Conservation (phyloP, 2,329 filamentous ascomycete species). For the Neonectria ditissima region DNA sequence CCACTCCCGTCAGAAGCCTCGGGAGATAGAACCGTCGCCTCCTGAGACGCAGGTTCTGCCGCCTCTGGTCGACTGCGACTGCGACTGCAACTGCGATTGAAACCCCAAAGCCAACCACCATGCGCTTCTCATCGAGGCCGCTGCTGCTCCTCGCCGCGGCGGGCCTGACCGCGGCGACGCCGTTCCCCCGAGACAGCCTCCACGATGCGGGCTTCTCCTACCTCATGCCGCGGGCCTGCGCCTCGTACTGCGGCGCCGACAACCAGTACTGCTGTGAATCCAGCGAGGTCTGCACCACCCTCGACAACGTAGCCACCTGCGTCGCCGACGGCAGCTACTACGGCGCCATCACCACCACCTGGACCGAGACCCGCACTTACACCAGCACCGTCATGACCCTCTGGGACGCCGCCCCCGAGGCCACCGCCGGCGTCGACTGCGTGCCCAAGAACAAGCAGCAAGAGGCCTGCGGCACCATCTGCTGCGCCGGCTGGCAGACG, state of each 20-base stretch:
- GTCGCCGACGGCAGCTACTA: slow-evolving; percentile 49
- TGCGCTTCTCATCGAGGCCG: slow-evolving; percentile 43
- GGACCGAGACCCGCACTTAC: slow-evolving; percentile 70
- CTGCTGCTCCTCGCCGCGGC: slow-evolving; percentile 55
- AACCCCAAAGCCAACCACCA: slow-evolving; percentile 22
- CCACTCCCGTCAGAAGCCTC: not conserved
- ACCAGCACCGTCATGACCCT: slow-evolving; percentile 69
- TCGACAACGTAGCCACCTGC: slow-evolving; percentile 63
- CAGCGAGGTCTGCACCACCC: slow-evolving; percentile 64
- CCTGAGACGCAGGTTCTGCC: not conserved
- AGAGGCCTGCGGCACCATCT: slow-evolving; percentile 74
- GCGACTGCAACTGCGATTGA: slow-evolving; percentile 9
- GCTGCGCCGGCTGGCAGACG: slow-evolving; percentile 77
- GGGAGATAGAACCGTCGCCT: not conserved
- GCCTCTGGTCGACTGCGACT: not conserved
- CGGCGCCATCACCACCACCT: slow-evolving; percentile 65
- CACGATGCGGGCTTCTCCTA: slow-evolving; percentile 63
- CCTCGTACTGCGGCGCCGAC: slow-evolving; percentile 64
- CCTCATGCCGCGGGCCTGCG: slow-evolving; percentile 63
- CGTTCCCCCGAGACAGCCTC: slow-evolving; percentile 63
- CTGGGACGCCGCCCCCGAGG: slow-evolving; percentile 58
- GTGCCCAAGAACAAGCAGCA: slow-evolving; percentile 64
- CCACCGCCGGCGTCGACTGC: slow-evolving; percentile 61
- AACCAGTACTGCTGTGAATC: slow-evolving; percentile 67
- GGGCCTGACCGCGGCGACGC: slow-evolving; percentile 55